Percentiles rank a stretch among this genome's conserved stretches.
phyloP scores from a whole-genome alignment of 148 eudicot genomes.

The Salicornia ramosissima region DNA sequence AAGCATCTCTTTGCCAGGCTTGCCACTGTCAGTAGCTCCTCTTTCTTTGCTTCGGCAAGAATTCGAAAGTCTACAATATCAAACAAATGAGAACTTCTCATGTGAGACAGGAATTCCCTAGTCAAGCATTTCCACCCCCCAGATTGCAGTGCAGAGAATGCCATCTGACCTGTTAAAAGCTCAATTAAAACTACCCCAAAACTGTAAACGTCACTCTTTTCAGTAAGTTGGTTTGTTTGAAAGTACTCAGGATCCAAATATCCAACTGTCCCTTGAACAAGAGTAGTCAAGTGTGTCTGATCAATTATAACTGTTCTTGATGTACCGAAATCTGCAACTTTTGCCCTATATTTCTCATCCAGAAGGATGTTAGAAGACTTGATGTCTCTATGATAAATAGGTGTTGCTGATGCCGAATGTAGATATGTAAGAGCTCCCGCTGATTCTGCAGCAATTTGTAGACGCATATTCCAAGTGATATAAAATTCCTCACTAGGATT shows the following conservation, averaged over 20 bases:
- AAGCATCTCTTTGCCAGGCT: constrained; percentile 16
- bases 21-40: constrained; percentile 5
- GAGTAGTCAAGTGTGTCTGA: constrained; percentile 22
- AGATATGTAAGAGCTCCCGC: constrained; percentile 22
- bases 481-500: constrained; percentile 6
- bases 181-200: constrained; percentile 24
- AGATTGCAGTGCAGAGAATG: neutral
- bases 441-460: constrained; percentile 19
- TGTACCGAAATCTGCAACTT: constrained; percentile 23
- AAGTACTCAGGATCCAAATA: constrained; percentile 24
- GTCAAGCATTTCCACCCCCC: constrained; percentile 17
- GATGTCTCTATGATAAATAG: no score
- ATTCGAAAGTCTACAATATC: constrained; percentile 19
- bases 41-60: constrained; percentile 15
- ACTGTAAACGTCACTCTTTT: constrained; percentile 26
- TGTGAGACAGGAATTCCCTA: constrained; percentile 13
- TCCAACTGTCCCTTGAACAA: constrained; percentile 21
- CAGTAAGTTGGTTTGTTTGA: constrained; percentile 18
- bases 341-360: no score
- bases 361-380: no score
- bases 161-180: constrained; percentile 18
- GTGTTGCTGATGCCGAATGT: no score
- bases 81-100: constrained; percentile 10
- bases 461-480: no score
- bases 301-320: constrained; percentile 9